Evolutionary conservation across 2,329 filamentous ascomycete species (phyloP).

Genomic region (Dactylellina haptotyla): DNA sequence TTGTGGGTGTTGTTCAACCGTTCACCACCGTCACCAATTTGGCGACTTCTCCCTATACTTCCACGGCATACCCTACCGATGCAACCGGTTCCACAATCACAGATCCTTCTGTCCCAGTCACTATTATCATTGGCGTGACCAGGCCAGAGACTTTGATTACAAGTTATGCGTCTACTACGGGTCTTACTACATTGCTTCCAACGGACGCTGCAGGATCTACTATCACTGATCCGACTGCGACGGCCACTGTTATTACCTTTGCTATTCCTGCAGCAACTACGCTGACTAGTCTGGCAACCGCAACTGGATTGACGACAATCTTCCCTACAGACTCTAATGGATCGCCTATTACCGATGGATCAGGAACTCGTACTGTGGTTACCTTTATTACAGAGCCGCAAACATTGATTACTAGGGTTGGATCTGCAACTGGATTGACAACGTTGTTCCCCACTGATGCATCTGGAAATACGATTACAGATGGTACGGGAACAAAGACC

Average conservation of each 20-base stretch:
- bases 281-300: background rate
- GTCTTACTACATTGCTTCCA: background rate
- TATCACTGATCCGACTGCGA: background rate
- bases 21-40: background rate
- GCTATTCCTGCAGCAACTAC: background rate
- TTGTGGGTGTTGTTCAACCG: background rate
- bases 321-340: background rate
- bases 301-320: background rate
- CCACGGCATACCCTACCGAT: slow-evolving; percentile 6
- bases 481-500: background rate
- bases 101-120: background rate
- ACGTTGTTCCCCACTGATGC: background rate
- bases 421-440: background rate
- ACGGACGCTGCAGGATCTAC: background rate
- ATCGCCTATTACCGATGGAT: background rate
- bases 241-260: background rate
- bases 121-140: background rate
- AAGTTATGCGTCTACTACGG: background rate
- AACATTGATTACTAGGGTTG: background rate
- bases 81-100: background rate
- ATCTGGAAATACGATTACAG: background rate
- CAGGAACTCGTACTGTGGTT: background rate
- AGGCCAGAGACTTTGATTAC: background rate
- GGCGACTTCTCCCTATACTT: background rate
- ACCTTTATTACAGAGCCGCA: background rate